These are phyloP conservation scores for Gossypium sturtianum DNA, from an alignment of 345 rosid genomes.

Conservation along the genomic window DNA sequence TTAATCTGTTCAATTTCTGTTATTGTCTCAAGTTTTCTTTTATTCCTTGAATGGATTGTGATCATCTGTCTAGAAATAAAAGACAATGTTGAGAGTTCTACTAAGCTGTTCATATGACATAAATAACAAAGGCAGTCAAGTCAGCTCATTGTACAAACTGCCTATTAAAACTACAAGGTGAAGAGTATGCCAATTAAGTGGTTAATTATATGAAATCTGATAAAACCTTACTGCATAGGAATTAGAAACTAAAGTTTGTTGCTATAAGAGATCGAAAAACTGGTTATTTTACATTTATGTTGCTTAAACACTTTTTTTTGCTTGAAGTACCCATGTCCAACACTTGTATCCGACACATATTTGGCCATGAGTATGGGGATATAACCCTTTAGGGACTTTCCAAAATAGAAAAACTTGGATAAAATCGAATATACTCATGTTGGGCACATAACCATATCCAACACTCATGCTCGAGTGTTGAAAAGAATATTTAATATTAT, in stretches of 20 bases:
- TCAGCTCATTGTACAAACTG: background rate
- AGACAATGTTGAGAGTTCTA: background rate
- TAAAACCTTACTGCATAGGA: background rate
- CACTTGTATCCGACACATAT: background rate
- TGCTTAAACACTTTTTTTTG: background rate
- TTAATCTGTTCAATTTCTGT: background rate
- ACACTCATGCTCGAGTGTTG: background rate
- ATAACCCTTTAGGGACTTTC: background rate
- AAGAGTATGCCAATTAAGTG: background rate
- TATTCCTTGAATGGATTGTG: background rate
- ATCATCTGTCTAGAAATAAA: background rate
- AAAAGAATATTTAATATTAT: background rate
- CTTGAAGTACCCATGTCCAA: background rate
- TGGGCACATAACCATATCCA: background rate
- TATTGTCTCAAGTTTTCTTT: background rate
- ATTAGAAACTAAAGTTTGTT: background rate
- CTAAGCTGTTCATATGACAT: background rate
- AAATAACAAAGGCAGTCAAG: background rate
- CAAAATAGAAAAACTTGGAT: background rate
- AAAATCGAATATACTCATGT: background rate
- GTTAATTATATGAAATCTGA: background rate
- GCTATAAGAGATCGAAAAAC: background rate
- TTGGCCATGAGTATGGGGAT: background rate
- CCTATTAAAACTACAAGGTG: background rate
- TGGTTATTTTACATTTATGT: background rate